A percentile compares a stretch with the other conserved stretches of the same genome.
These are phyloP conservation scores for Leccinum barrowsii DNA, from an alignment of 768 basidiomycete genomes.

Conservation along the genomic window DNA sequence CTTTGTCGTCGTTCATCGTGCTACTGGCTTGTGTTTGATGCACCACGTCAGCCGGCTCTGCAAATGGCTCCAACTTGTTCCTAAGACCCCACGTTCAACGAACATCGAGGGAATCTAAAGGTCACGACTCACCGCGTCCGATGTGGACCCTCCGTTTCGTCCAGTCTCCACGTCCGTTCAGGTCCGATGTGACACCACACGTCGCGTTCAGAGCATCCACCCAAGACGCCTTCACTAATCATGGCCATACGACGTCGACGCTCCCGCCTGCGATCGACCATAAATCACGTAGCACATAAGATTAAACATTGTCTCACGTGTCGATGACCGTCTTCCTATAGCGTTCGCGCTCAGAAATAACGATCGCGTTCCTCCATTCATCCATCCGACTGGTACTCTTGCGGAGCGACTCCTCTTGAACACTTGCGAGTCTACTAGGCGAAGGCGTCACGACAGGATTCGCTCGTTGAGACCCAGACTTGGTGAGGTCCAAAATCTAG, in stretches of 20 bases:
- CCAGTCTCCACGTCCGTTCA: conserved; percentile 66
- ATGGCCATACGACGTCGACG: conserved; percentile 64
- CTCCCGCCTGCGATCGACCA: conserved; percentile 54
- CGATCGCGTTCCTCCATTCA: conserved; percentile 72
- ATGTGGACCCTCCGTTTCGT: conserved; percentile 90
- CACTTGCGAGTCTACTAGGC: conserved; percentile 15
- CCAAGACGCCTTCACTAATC: conserved; percentile 56
- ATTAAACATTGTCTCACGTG: conserved; percentile 39
- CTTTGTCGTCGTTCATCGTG: conserved; percentile 41
- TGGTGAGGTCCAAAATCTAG: conserved; percentile 59
- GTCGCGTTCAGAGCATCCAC: conserved; percentile 73
- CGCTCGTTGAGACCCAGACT: conserved; percentile 24
- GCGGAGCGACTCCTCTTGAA: conserved; percentile 42
- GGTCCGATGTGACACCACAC: conserved; percentile 65
- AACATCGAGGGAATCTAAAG: neutral
- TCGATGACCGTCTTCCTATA: conserved; percentile 71
- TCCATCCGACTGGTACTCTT: conserved; percentile 61
- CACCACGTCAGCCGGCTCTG: conserved; percentile 40
- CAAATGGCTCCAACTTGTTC: conserved; percentile 71
- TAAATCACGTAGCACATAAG: conserved; percentile 1
- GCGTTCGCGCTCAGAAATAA: conserved; percentile 66
- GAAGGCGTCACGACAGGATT: neutral
- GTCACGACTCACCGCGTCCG: conserved; percentile 61
- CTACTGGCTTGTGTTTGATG: conserved; percentile 12
- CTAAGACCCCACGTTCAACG: conserved; percentile 35